These are phyloP conservation scores for Meyerozyma smithsonii DNA, from an alignment of 1,139 yeast genomes.

Conservation along the genomic window DNA sequence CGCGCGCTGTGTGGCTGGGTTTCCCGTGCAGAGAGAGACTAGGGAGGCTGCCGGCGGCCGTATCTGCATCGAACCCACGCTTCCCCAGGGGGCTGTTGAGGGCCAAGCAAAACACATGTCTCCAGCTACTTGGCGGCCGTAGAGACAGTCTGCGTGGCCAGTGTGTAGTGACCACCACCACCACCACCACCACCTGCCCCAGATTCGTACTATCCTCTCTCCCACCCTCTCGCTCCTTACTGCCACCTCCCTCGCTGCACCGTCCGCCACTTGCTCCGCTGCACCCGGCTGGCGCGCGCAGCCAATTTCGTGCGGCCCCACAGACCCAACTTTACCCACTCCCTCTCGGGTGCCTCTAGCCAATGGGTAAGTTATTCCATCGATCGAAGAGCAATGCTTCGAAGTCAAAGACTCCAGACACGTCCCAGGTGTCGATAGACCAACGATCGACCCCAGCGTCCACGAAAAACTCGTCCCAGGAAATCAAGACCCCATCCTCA, in stretches of 20 bases:
- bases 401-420: not conserved
- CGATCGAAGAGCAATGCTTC: not conserved
- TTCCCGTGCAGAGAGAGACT: too few relatives aligned
- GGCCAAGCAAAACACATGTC: too few relatives aligned
- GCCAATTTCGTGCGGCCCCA: not conserved
- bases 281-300: not conserved
- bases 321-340: not conserved
- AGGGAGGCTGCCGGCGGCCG: too few relatives aligned
- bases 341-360: too few relatives aligned
- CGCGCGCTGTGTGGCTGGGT: too few relatives aligned
- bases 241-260: too few relatives aligned
- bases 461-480: not conserved
- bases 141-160: too few relatives aligned
- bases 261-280: not conserved
- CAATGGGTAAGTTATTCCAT: not conserved
- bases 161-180: not conserved
- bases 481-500: not conserved
- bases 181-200: not conserved
- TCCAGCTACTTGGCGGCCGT: too few relatives aligned
- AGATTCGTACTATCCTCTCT: not conserved
- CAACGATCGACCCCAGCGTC: not conserved
- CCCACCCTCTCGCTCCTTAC: not conserved
- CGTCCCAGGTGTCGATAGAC: not conserved
- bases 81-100: too few relatives aligned
- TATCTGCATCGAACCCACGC: too few relatives aligned